Evolutionary conservation across 768 basidiomycete genomes (phyloP).

Genomic region (Jaapia argillacea): DNA sequence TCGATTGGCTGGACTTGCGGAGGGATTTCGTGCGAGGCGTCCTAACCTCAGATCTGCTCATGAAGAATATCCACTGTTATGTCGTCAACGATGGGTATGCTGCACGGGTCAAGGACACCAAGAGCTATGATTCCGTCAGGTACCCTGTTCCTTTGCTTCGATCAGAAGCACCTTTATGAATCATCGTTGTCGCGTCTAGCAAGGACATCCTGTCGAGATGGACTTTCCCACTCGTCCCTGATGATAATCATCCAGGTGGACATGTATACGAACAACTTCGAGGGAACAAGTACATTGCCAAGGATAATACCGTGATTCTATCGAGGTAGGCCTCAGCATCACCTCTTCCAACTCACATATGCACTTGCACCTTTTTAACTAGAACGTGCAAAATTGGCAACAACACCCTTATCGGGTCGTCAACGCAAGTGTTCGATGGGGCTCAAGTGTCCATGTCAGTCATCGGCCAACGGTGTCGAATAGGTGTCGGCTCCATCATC

Average conservation of each 20-base stretch:
- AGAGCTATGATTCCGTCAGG: constrained; percentile 87
- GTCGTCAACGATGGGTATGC: constrained; percentile 86
- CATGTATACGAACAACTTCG: constrained; percentile 78
- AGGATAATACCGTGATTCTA: constrained; percentile 65
- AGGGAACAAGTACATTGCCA: constrained; percentile 84
- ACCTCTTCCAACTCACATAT: constrained; percentile 1
- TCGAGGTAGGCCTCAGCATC: constrained; percentile 50
- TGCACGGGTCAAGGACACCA: constrained; percentile 87
- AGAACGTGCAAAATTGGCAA: constrained; percentile 79
- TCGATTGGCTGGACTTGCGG: constrained; percentile 90
- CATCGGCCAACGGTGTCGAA: constrained; percentile 63
- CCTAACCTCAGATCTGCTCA: constrained; percentile 86
- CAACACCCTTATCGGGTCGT: constrained; percentile 80
- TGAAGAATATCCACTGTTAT: constrained; percentile 91
- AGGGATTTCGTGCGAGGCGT: constrained; percentile 92
- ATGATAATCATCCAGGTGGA: constrained; percentile 81
- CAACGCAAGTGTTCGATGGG: constrained; percentile 55
- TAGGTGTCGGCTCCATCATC: constrained; percentile 65
- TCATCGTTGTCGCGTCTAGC: constrained; percentile 32
- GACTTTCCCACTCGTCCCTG: constrained; percentile 94
- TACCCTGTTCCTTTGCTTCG: constrained; percentile 17
- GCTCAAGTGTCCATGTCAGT: constrained; percentile 64
- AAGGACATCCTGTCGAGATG: constrained; percentile 89
- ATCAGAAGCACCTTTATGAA: constrained; percentile 4
- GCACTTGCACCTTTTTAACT: constrained; percentile 2